Conservation (phyloP, 1,284 basidiomycete species). For the Ustilago nuda region DNA sequence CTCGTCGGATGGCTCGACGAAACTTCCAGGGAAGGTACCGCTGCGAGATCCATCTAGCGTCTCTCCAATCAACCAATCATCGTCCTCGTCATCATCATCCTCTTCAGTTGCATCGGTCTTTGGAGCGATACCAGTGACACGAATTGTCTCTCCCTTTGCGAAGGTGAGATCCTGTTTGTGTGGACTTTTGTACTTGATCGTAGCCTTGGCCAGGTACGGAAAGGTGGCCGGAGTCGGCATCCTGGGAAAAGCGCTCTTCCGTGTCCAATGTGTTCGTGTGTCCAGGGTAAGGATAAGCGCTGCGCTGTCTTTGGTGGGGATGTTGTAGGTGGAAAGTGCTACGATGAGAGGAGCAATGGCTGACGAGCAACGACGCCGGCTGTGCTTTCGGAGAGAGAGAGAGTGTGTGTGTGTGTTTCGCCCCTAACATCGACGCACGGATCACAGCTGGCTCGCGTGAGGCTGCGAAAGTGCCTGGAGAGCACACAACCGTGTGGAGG, state of each 20-base stretch:
- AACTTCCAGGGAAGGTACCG: slow-evolving; percentile 68
- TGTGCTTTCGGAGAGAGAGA: slow-evolving; percentile 2
- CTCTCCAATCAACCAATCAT: slow-evolving; percentile 68
- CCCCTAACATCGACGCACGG: slow-evolving; percentile 17
- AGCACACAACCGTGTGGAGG: slow-evolving; percentile 8
- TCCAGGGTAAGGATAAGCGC: slow-evolving; percentile 6
- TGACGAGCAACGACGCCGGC: neutral
- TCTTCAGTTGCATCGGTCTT: slow-evolving; percentile 48
- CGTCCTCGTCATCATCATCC: slow-evolving; percentile 67
- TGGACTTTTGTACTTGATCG: slow-evolving; percentile 64
- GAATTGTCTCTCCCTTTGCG: slow-evolving; percentile 64
- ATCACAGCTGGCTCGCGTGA: slow-evolving; percentile 8
- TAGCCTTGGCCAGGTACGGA: slow-evolving; percentile 57
- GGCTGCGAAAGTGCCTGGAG: slow-evolving; percentile 3
- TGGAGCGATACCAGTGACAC: slow-evolving; percentile 61
- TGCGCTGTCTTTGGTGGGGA: neutral
- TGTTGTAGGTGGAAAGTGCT: neutral
- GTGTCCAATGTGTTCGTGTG: neutral
- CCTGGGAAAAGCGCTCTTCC: slow-evolving; percentile 14
- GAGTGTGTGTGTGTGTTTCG: neutral
- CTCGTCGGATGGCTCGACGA: slow-evolving; percentile 57
- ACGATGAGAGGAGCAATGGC: neutral
- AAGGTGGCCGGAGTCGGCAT: slow-evolving; percentile 34
- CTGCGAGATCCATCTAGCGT: slow-evolving; percentile 56
- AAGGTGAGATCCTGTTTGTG: slow-evolving; percentile 66